Evolutionary conservation across 108 stramenopile genomes (phyloP).

Genomic region (Epithemia pelagica): DNA sequence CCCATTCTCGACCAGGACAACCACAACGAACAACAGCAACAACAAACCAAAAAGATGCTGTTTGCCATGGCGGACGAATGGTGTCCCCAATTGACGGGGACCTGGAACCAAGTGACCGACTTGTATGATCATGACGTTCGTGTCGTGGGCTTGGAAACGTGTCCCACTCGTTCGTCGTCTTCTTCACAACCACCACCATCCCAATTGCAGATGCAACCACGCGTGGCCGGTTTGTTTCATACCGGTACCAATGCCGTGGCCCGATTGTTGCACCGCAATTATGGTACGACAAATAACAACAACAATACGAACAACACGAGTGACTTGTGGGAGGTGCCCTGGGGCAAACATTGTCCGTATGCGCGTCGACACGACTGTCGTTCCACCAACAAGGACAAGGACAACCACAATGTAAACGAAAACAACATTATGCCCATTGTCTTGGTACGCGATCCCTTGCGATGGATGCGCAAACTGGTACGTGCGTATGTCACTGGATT

Average conservation of each 20-base stretch:
- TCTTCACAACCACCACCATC: too few relatives aligned
- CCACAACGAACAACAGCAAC: too few relatives aligned
- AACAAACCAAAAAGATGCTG: too few relatives aligned
- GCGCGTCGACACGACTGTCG: conserved; percentile 11
- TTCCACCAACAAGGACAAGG: conserved; percentile 2
- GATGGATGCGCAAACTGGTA: conserved; percentile 65
- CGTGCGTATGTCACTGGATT: too few relatives aligned
- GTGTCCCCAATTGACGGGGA: background rate
- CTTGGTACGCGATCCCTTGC: conserved; percentile 56
- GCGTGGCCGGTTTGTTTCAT: conserved; percentile 65
- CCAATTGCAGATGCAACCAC: background rate
- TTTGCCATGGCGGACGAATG: too few relatives aligned
- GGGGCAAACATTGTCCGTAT: conserved; percentile 75
- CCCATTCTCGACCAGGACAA: too few relatives aligned
- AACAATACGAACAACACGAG: background rate
- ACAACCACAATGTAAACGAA: background rate
- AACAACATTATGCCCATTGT: conserved; percentile 41
- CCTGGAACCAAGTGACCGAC: background rate
- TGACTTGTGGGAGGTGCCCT: conserved; percentile 29
- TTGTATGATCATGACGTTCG: background rate
- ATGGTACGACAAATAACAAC: conserved; percentile 3
- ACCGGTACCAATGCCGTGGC: conserved; percentile 56
- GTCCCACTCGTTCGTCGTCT: background rate
- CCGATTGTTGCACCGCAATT: conserved; percentile 37
- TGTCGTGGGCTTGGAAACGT: background rate